Evolutionary conservation across 768 basidiomycete species (phyloP), one percentile per base, ranked within the genome.

Genomic region (Suillus placidus): DNA sequence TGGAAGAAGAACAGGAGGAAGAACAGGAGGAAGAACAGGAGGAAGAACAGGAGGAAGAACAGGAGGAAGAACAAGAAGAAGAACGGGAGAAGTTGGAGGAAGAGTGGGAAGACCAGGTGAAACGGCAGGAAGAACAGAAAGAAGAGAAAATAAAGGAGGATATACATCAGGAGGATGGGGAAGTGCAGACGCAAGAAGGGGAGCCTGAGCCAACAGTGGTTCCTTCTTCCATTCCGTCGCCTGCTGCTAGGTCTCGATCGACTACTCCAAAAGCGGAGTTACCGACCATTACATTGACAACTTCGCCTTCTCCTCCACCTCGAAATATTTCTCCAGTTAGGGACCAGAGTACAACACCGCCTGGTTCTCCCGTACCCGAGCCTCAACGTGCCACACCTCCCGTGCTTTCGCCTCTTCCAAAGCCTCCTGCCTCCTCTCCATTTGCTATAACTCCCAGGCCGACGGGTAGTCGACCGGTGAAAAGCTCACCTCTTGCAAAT

Each of bases 401-500:
- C 16, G 64, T 70, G 8, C 64, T 71, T 2, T 49, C 58, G 7
- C 69, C 74, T 23, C 38, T 67, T 16, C 55, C 61, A 16, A 77
- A 68, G 51, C 70, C 63, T 37, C 72, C 65, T 37, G 64, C 68
- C 16, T 38, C 57, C 71, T 81, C 85, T 26, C 76, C 80, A 3
- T 73, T 88, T 38, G 82, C 83, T 30, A 73, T 73, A 34, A 56
- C 84, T 20, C 86, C 87, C 23, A 81, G 89, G 45, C 87, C 84
- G 57, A 87, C 84, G 56, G 83, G 90, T 23, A 75, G 67, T 9
- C 85, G 88, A 8, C 91, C 91, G 0, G 76, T 82, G 4, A 86
- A 90, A n/a, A 93, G 92, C 69, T 93, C 92, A 4, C 92, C 92
- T 2, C 79, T 93, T 58, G 88, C 92, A 5, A 86, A 76, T 64